Conservation (phyloP, 176 grass and related monocot genomes). For the Raddia guianensis region DNA sequence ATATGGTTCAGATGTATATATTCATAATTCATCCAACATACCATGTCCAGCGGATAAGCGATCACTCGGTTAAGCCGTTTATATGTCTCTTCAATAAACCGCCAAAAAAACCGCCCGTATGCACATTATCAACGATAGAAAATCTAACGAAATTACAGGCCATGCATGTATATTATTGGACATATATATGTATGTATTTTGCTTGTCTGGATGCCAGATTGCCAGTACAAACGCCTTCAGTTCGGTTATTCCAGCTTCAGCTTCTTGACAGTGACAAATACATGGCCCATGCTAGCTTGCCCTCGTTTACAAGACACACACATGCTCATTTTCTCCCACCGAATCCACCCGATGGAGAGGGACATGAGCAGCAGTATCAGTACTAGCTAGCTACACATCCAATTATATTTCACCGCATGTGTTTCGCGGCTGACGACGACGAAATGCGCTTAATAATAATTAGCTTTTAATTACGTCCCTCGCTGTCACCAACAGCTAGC, state of each 20-base stretch:
- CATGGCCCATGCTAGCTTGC: background rate
- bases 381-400: too few relatives aligned
- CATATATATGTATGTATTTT: too few relatives aligned
- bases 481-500: too few relatives aligned
- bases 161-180: background rate
- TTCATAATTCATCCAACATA: too few relatives aligned
- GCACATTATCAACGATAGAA: background rate
- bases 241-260: background rate
- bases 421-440: background rate
- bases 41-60: too few relatives aligned
- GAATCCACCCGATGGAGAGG: background rate
- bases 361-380: background rate
- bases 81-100: too few relatives aligned
- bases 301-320: background rate
- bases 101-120: background rate
- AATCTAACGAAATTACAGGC: background rate
- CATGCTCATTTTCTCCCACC: slow-evolving; percentile 6
- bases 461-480: background rate
- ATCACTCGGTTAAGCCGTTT: too few relatives aligned
- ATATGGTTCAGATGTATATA: too few relatives aligned
- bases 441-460: background rate
- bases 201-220: too few relatives aligned
- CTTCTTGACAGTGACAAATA: background rate
- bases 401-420: background rate
- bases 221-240: too few relatives aligned